Base-by-base conservation (phyloP, 495 filamentous ascomycete species). In the Xeromyces bisporus region DNA sequence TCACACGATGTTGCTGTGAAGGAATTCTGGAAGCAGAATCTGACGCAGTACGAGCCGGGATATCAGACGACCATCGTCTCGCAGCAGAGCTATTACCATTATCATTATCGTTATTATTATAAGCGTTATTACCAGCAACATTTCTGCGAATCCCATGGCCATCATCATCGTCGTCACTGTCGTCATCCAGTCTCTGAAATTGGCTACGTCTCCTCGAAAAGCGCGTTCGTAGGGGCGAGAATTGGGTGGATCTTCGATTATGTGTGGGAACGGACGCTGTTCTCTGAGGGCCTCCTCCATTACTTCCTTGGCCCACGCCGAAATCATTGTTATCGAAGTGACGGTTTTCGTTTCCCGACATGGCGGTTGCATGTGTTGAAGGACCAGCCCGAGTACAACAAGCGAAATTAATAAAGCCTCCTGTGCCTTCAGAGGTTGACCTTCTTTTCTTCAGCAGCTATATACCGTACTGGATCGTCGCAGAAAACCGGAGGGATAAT, bases 1-100 rank as follows among this genome's bases (percentile, higher is more conserved):
- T 55, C 17, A 62, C 56, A 51, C 55, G 55, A 11, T 43, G 37
- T 15, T 51, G 50, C 24, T 55, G 54, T 3, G 53, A 59, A 23
- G 40, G 16, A 7, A 55, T 44, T 6, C 53, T 48, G 9, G 20
- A 21, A 15, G 44, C 51, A 1, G 45, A 39, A 32, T 61, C 57
- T 27, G 57, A 57, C 20, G 47, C 30, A 15, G 51, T 41, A 29
- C 46, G 52, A 7, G 49, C 42, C 6, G 56, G 47, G 6, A 43
- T 39, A 13, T 54, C 35, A 1, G 56, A 50, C 2, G 53, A 43
- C 2, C 45, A 9, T 38, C 35, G 18, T 31, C 31, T 27, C 26
- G 26, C 11, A 27, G 4, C 6, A 27, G 26, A 6, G 26, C 11
- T 15, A 15, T 11, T 5, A 11, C n/a, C n/a, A 15, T 27, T 11